These are phyloP conservation scores for Aspergillus taichungensis DNA, from an alignment of 495 filamentous ascomycete genomes.

Conservation along the genomic window DNA sequence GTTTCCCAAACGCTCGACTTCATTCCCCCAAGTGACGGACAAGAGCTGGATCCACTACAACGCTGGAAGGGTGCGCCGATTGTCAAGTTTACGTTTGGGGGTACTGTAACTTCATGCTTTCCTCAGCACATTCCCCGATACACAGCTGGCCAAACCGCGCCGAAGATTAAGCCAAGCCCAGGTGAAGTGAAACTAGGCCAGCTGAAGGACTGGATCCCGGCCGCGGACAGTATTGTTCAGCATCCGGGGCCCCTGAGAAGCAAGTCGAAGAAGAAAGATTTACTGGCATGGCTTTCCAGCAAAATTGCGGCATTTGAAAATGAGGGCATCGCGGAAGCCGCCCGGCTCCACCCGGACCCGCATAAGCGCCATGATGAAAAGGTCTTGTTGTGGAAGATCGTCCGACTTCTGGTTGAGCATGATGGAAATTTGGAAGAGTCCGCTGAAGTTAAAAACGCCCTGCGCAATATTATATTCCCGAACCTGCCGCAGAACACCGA, in stretches of 20 bases:
- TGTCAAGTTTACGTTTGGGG: constrained; percentile 82
- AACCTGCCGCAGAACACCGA: constrained; percentile 33
- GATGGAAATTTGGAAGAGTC: constrained; percentile 79
- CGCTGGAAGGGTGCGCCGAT: constrained; percentile 87
- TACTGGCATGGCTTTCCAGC: constrained; percentile 67
- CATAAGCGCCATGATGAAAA: constrained; percentile 73
- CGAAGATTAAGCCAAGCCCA: constrained; percentile 74
- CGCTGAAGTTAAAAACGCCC: constrained; percentile 57
- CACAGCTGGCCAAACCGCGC: constrained; percentile 56
- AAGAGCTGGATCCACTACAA: constrained; percentile 66
- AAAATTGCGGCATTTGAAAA: constrained; percentile 66
- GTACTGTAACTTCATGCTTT: constrained; percentile 73
- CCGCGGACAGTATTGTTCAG: constrained; percentile 60
- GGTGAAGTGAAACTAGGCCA: constrained; percentile 73
- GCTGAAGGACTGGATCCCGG: constrained; percentile 57
- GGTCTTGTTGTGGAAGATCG: constrained; percentile 78
- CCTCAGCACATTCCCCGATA: constrained; percentile 86
- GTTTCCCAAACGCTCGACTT: constrained; percentile 43
- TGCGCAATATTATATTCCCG: constrained; percentile 67
- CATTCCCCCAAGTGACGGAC: constrained; percentile 67
- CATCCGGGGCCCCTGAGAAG: constrained; percentile 86
- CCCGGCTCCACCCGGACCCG: constrained; percentile 43
- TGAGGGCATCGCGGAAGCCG: constrained; percentile 39
- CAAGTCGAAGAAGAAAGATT: constrained; percentile 94
- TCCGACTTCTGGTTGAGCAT: constrained; percentile 70